Conservation (phyloP, 2,329 filamentous ascomycete species). For the Fusarium sterilihyphosum region DNA sequence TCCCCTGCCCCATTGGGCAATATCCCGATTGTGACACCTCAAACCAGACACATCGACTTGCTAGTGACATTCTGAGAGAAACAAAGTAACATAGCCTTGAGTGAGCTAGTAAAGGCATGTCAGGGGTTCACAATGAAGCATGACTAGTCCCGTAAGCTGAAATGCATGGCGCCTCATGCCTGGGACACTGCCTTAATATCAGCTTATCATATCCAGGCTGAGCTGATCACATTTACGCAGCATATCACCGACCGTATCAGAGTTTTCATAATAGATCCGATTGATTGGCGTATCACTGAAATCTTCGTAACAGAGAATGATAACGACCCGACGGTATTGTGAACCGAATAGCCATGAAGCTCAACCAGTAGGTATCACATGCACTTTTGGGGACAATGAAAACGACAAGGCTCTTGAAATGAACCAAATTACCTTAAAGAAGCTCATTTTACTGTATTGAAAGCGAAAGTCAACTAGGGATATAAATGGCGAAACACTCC, state of each 20-base stretch:
- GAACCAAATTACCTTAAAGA: no score
- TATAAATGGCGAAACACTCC: background rate
- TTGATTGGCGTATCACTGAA: background rate
- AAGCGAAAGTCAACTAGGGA: background rate
- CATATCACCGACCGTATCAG: background rate
- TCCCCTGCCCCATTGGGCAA: constrained; percentile 32
- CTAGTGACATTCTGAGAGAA: constrained; percentile 3
- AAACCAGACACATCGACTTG: constrained; percentile 21
- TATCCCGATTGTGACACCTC: constrained; percentile 25
- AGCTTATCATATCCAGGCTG: constrained; percentile 17
- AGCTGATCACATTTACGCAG: background rate
- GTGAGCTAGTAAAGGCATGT: constrained; percentile 15
- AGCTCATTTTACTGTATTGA: background rate
- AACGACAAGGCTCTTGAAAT: background rate
- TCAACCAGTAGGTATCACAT: background rate
- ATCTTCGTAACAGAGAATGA: background rate
- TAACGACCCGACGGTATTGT: background rate
- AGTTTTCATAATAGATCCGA: background rate
- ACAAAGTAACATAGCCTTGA: background rate
- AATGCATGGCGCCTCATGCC: constrained; percentile 9
- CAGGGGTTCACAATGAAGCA: constrained; percentile 5
- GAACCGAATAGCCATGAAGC: background rate
- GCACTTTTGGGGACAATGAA: background rate
- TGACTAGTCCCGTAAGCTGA: constrained; percentile 1
- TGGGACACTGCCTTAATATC: background rate